Base-by-base conservation (phyloP, 345 rosid species). In the Brassica cretica region DNA sequence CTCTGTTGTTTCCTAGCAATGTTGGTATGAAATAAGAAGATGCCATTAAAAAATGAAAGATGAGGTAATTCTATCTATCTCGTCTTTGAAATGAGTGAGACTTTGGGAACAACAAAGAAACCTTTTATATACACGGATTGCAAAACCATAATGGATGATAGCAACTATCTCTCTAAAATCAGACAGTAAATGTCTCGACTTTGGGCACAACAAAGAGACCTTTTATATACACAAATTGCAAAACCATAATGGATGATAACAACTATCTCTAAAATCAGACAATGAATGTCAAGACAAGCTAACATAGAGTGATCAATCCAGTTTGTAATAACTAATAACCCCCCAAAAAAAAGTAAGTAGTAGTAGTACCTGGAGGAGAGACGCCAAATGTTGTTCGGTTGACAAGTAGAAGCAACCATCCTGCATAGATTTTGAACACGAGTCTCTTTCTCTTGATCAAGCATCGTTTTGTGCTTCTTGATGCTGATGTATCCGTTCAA, bases 371-470 rank as follows among this genome's bases (percentile, higher is more conserved):
- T 41, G 49, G 11, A 11, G 4, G 49, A 41, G 24, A 21, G n/a
- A 41, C 44, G 44, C 44, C 11, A 1, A 33, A 37, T 37, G 44
- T 37, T 7, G 10, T 37, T 37, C 8, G 41, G 41, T 37, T 37
- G 44, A 37, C 44, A 37, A 37, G 44, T 37, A 37, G 44, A 37
- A 37, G 44, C 44, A 37, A 37, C 44, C 44, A 65, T 82, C 80
- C 66, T 95, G 99, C 93, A 73, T 0, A 95, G 89, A 5, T 78
- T 55, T 6, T 90, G 91, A 30, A 93, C 90, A 71, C 97, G 87
- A 32, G 70, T 32, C 19, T 82, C 77, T 84, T 81, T 84, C 79
- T 94, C 98, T 27, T 90, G 96, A 49, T 90, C 97, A 24, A 89
- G 8, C 49, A 79, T 63, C 51, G 90, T 87, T 56, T 89, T 95